Evolutionary conservation across 148 eudicot species (phyloP).

Genomic region (Vaccinium macrocarpon): DNA sequence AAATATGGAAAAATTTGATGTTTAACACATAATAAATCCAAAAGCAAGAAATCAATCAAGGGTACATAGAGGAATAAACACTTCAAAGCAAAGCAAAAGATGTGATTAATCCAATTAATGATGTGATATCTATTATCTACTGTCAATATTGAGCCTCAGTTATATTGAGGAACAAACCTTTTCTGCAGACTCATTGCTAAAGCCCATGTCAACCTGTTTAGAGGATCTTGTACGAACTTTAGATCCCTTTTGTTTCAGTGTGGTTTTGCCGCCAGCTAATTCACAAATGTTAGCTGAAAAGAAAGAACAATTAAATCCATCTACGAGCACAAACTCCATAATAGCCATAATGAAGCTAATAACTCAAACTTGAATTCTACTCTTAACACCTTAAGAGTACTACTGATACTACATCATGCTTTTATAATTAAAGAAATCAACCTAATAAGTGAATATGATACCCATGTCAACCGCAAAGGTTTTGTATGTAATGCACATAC

Average conservation of each 20-base stretch:
- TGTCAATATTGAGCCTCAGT: neutral
- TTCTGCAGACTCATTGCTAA: constrained; percentile 22
- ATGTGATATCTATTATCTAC: neutral
- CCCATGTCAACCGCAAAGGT: neutral
- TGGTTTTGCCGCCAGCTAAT: neutral
- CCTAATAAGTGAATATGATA: constrained; percentile 1
- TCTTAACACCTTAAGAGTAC: neutral
- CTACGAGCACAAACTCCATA: neutral
- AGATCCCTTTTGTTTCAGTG: neutral
- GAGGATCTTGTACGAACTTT: neutral
- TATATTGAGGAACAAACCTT: constrained; percentile 36
- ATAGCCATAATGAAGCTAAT: neutral
- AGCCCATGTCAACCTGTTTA: neutral
- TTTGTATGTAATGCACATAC: neutral
- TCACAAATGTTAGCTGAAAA: neutral
- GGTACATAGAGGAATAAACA: neutral
- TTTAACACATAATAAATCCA: neutral
- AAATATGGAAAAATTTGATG: neutral
- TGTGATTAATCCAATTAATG: neutral
- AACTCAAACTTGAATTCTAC: constrained; percentile 3
- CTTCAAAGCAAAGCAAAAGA: neutral
- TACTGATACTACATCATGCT: neutral
- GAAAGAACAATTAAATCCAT: neutral
- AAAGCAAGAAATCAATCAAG: neutral
- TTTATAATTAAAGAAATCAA: neutral